A percentile compares a stretch with the other conserved stretches of the same genome.
Conservation (phyloP, 805 yeast species). For the Cyberlindnera misumaiensis region DNA sequence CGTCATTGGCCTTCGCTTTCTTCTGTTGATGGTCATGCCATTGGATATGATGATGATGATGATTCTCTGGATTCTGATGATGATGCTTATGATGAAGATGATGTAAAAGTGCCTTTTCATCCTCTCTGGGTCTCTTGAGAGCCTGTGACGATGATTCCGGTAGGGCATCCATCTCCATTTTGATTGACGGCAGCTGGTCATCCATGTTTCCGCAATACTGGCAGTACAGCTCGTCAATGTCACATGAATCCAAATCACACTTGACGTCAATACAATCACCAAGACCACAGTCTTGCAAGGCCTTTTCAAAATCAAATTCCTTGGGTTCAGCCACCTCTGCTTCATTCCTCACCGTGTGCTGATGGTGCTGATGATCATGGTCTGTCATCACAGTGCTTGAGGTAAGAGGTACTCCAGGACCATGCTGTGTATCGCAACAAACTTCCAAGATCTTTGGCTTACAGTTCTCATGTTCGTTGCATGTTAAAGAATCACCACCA, state of each 20-base stretch:
- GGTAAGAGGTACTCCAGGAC: slow-evolving; percentile 1
- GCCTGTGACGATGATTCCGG: slow-evolving; percentile 3
- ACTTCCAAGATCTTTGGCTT: slow-evolving; percentile 34
- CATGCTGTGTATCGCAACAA: slow-evolving; percentile 33
- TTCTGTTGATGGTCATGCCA: slow-evolving; percentile 29
- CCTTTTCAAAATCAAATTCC: slow-evolving; percentile 7
- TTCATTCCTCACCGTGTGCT: not conserved
- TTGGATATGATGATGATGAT: slow-evolving; percentile 33
- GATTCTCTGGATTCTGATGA: slow-evolving; percentile 23
- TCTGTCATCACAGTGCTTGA: not conserved
- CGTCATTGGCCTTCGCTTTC: slow-evolving; percentile 6
- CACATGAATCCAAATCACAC: slow-evolving; percentile 25
- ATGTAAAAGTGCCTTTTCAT: slow-evolving; percentile 12
- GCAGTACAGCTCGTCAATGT: slow-evolving; percentile 28
- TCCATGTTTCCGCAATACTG: slow-evolving; percentile 23
- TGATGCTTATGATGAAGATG: slow-evolving; percentile 19
- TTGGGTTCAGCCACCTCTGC: not conserved
- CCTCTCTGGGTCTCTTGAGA: slow-evolving; percentile 13
- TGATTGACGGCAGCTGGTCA: slow-evolving; percentile 5
- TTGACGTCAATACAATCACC: slow-evolving; percentile 22
- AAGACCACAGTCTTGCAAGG: slow-evolving; percentile 15
- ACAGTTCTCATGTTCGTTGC: slow-evolving; percentile 26
- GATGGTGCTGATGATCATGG: not conserved
- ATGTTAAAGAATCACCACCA: slow-evolving; percentile 1
- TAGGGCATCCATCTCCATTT: not conserved